Base-by-base conservation (phyloP, 257 asterid genomes). In the Thymus quinquecostatus region DNA sequence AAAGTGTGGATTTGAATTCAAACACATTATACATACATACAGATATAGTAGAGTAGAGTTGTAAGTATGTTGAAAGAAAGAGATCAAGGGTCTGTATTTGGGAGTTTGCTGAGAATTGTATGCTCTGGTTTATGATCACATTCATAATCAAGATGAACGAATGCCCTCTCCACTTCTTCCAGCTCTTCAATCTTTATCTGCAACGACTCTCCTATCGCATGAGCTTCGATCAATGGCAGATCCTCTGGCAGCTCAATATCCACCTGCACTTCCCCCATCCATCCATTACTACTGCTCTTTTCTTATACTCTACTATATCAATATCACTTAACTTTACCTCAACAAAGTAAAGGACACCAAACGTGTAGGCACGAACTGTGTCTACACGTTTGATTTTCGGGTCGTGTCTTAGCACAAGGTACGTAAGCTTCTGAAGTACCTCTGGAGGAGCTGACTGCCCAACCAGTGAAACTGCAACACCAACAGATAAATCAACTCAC, bases 61-160 rank as follows among this genome's bases (percentile, higher is more conserved):
- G 21, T 21, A 21, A 21, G 21, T 21, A 21, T 21, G 21, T 21
- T 21, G 21, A 21, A 21, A 21, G 21, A 21, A 21, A 21, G 21
- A 21, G 21, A 21, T 21, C 65, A 84, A n/a, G 90, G 82, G 70
- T 83, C 86, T 8, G 57, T 73, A 53, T 78, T 80, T 2, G 96
- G 96, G 65, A 89, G 88, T 81, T 82, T 85, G 55, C 83, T 81
- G 74, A 82, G 85, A 69, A 89, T 56, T 21, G 90, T 84, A 76
- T 89, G 96, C 68, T 89, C 92, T 0, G 96, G 96, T 77, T 89
- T 89, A 74, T 89, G 96, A 63, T 87, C 90, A 72, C 95, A 89
- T 77, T 89, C 96, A 60, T 81, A 89, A 65, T 89, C 96, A 12
- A 89, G 89, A 78, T 89, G 96, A 33, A 89, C 96, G 48, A 89